Percentiles rank a stretch among this genome's conserved stretches.
Evolutionary conservation across 176 grass and related monocot species (phyloP).

Genomic region (Juncus inflexus): DNA sequence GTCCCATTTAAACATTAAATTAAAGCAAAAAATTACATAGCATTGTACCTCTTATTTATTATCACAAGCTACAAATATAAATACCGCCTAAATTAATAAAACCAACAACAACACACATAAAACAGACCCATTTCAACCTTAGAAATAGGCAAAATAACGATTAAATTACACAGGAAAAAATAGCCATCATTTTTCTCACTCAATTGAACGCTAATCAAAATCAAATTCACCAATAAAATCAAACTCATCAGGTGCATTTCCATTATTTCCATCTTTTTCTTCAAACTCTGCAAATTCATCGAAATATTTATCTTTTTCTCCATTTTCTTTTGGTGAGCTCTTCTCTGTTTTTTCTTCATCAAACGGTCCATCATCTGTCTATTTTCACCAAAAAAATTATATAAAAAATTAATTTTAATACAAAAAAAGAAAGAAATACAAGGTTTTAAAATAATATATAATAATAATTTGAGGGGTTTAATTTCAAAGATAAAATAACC

Average conservation of each 20-base stretch:
- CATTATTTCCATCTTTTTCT: conserved; percentile 20
- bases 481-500: too few relatives aligned
- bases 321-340: conserved; percentile 31
- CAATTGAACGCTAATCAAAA: conserved; percentile 28
- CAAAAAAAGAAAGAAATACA: not conserved
- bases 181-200: not conserved
- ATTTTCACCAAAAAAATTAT: conserved; percentile 28
- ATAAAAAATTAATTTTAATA: not conserved
- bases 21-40: too few relatives aligned
- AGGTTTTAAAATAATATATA: not conserved
- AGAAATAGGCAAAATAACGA: too few relatives aligned
- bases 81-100: too few relatives aligned
- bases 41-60: too few relatives aligned
- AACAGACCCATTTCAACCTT: too few relatives aligned
- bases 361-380: conserved; percentile 26
- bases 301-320: conserved; percentile 26
- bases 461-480: not conserved
- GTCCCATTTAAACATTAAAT: too few relatives aligned
- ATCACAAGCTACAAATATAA: too few relatives aligned
- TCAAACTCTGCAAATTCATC: conserved; percentile 16
- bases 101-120: too few relatives aligned
- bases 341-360: conserved; percentile 30
- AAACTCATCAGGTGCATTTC: conserved; percentile 24
- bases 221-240: conserved; percentile 25
- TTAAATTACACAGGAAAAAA: too few relatives aligned